A percentile compares a stretch with the other conserved stretches of the same genome.
Evolutionary conservation across 495 filamentous ascomycete species (phyloP).

Genomic region (Neurospora pannonica): DNA sequence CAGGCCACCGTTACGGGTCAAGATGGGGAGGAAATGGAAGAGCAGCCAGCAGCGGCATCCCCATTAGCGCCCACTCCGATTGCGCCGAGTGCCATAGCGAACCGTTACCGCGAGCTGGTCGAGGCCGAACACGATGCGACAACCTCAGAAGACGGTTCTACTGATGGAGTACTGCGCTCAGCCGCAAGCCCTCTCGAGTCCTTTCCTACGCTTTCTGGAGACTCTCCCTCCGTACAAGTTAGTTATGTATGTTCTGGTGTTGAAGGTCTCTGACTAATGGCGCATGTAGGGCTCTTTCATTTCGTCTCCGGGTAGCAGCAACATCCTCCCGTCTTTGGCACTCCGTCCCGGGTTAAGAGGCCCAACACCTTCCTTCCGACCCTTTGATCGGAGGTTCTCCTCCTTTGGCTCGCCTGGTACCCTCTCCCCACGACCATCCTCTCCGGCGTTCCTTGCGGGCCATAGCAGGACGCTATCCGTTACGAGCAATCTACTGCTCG

Average conservation of each 20-base stretch:
- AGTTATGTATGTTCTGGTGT: slow-evolving; percentile 10
- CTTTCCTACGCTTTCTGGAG: slow-evolving; percentile 66
- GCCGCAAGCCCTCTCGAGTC: slow-evolving; percentile 41
- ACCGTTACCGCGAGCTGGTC: slow-evolving; percentile 38
- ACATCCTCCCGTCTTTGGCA: slow-evolving; percentile 35
- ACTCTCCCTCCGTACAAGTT: slow-evolving; percentile 83
- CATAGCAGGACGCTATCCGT: slow-evolving; percentile 74
- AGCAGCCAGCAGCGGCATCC: slow-evolving; percentile 16
- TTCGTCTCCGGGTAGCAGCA: slow-evolving; percentile 72
- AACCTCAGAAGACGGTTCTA: slow-evolving; percentile 37
- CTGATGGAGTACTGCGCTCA: slow-evolving; percentile 28
- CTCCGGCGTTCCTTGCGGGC: slow-evolving; percentile 65
- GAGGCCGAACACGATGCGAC: slow-evolving; percentile 19
- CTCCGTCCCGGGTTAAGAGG: slow-evolving; percentile 39
- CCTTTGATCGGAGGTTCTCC: slow-evolving; percentile 90
- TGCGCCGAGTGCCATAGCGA: slow-evolving; percentile 29
- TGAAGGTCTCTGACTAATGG: slow-evolving; percentile 13
- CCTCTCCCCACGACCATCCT: slow-evolving; percentile 57
- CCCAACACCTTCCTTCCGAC: slow-evolving; percentile 74
- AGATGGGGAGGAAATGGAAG: slow-evolving; percentile 17
- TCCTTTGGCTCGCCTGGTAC: slow-evolving; percentile 55
- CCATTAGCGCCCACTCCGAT: slow-evolving; percentile 8
- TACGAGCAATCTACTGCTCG: slow-evolving; percentile 45
- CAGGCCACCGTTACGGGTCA: slow-evolving; percentile 22
- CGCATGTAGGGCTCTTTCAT: slow-evolving; percentile 61